Evolutionary conservation across 2,329 filamentous ascomycete genomes (phyloP), one percentile per base, ranked within the genome.

Genomic region (Exophiala calicioides): DNA sequence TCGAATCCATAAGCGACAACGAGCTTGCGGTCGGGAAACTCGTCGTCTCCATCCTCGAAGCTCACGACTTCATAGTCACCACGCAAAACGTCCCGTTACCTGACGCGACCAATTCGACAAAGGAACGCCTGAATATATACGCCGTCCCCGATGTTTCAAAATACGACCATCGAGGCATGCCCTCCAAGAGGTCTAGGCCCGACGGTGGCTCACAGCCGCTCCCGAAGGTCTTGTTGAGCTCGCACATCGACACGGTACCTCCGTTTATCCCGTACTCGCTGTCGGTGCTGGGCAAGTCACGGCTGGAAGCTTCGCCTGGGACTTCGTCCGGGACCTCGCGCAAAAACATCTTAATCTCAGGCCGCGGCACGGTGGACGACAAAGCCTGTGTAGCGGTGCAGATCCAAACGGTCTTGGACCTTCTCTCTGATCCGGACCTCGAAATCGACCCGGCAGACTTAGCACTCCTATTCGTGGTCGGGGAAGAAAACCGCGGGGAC

Each of bases 401-500:
- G 39, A 60, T 70, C 44, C 66, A 69, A 44, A 67, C 70, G 5
- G 57, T 64, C 3, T 69, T 77, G 30, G 67, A 70, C n/a, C 69
- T 80, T 13, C 66, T 77, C 21, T 52, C 66, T 3, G 56, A 70
- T 33, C 64, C 66, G 2, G 56, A 64, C 26, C 62, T 71, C 5
- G 26, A 45, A n/a, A 24, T 56, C 37, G 34, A 49, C 30, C 53
- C 57, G 3, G 31, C 50, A 3, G 55, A 59, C 34, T 62, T 71
- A 0, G 73, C 73, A 0, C 65, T 84, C 2, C 72, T 84, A 19
- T 83, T 79, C 60, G 81, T 84, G 1, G 87, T 95, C 0, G 90
- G 88, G 50, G 91, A 98, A 66, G 91, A 97, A 66, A 78, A 76
- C 2, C 74, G 74, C 3, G 91, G 91, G 7, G 84, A 86, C 53